Conservation (phyloP, 805 yeast species). For the Zygotorulaspora florentina region DNA sequence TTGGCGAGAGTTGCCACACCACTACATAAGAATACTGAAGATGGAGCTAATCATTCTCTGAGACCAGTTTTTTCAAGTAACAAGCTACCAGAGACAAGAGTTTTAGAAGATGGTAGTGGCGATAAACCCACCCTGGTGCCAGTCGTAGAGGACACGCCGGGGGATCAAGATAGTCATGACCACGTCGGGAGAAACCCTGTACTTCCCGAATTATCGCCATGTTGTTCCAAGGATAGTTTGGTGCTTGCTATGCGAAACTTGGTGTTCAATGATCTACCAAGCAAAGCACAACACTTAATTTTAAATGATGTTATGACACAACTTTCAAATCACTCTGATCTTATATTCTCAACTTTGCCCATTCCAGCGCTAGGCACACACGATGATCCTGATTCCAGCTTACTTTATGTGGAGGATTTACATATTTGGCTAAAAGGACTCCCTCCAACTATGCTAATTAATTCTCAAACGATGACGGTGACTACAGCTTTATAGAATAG, state of each 20-base stretch:
- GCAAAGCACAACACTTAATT: constrained; percentile 84
- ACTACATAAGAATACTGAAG: constrained; percentile 6
- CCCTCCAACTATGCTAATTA: constrained; percentile 78
- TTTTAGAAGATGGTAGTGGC: constrained; percentile 65
- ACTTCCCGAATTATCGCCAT: constrained; percentile 31
- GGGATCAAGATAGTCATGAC: constrained; percentile 5
- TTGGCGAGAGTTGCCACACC: constrained; percentile 3
- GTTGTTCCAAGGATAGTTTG: constrained; percentile 34
- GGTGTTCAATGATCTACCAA: constrained; percentile 84
- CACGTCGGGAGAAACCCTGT: constrained; percentile 14
- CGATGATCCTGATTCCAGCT: constrained; percentile 58
- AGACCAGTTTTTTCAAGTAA: constrained; percentile 68
- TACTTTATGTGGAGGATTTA: constrained; percentile 70
- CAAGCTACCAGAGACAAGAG: constrained; percentile 63
- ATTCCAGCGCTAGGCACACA: constrained; percentile 84
- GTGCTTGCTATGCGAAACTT: constrained; percentile 37
- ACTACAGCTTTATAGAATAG: constrained; percentile 74
- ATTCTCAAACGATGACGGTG: constrained; percentile 93
- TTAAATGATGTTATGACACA: constrained; percentile 78
- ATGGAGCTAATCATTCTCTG: constrained; percentile 13
- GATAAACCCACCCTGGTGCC: constrained; percentile 62
- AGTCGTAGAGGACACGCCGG: constrained; percentile 35
- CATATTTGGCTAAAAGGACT: constrained; percentile 77
- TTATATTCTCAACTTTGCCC: constrained; percentile 86
- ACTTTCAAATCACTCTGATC: constrained; percentile 57